Base-by-base conservation (phyloP, 805 yeast genomes). In the Teunomyces panamensis region DNA sequence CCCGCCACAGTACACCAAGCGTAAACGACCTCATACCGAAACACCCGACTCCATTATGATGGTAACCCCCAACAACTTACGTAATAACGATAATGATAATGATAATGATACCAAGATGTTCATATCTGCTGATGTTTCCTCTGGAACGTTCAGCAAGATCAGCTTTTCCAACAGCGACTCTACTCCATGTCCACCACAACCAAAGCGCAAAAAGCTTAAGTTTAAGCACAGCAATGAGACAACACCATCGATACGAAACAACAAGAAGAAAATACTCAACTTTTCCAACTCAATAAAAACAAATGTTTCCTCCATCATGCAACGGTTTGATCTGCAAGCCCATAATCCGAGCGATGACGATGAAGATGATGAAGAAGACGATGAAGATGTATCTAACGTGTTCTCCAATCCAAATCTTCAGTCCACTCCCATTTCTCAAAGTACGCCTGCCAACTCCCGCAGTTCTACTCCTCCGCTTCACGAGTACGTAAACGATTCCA, bases 121-220 rank as follows among this genome's bases (percentile, higher is more conserved):
- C 16, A 50, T 54, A 13, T 52, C 56, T 30, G 54, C 48, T 39
- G 53, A 48, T 24, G 52, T 53, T 11, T 49, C 55, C 7, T 52
- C 50, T 20, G 42, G 49, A 33, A 39, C 42, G 28, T 44, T 55
- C 36, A 49, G 54, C 50, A 63, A 59, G 45, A 35, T 56, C 30
- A 64, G 69, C 48, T 64, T 66, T 39, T 62, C 68, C 24, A 60
- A 58, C n/a, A 64, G 70, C 13, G 74, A 72, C 55, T 68, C 74
- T 9, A 72, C 77, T 3, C 77, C 77, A 9, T 72, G 77, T 49
- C 77, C 77, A 2, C 53, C 61, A 2, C 71, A 71, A 39, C 73
- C 76, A 5, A 54, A 52, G 26, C 56, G 74, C n/a, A 72, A 71
- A 56, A 64, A 59, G 46, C 49, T 68, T 32, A 63, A 62, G 50